A percentile compares a stretch with the other conserved stretches of the same genome.
Conservation (phyloP, 2,329 filamentous ascomycete species). For the Cercospora zeae-maydis region DNA sequence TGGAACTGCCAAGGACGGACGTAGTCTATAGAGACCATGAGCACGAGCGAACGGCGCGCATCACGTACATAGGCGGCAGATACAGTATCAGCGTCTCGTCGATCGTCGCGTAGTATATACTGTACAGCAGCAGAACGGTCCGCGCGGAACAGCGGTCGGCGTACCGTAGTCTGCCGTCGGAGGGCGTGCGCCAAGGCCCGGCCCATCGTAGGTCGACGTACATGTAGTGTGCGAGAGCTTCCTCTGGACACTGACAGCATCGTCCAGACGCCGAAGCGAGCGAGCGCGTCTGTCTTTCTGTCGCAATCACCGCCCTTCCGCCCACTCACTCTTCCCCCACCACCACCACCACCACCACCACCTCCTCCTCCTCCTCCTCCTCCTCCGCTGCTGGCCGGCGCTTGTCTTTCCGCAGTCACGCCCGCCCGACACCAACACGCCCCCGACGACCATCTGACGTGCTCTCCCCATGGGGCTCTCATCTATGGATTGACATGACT, state of each 20-base stretch:
- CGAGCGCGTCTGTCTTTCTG: background rate
- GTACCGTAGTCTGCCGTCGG: background rate
- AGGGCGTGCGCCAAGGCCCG: background rate
- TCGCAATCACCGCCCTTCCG: background rate
- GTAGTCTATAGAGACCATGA: no score
- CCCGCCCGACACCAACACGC: background rate
- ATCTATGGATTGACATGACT: constrained; percentile 9
- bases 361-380: background rate
- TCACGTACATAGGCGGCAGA: no score
- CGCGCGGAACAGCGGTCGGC: background rate
- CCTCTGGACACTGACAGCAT: background rate
- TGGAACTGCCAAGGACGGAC: background rate
- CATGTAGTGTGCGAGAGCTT: background rate
- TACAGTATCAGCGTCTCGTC: no score
- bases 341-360: background rate
- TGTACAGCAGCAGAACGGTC: background rate
- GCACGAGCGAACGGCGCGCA: no score
- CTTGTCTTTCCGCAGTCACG: constrained; percentile 3
- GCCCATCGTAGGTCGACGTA: background rate
- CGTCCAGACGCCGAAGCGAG: background rate
- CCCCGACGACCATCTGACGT: background rate
- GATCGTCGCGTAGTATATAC: no score
- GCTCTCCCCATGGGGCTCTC: constrained; percentile 3
- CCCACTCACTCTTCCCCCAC: background rate
- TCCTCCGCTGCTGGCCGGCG: constrained; percentile 10